Base-by-base conservation (phyloP, 2,329 filamentous ascomycete species). In the Pestalotiopsis sp. region DNA sequence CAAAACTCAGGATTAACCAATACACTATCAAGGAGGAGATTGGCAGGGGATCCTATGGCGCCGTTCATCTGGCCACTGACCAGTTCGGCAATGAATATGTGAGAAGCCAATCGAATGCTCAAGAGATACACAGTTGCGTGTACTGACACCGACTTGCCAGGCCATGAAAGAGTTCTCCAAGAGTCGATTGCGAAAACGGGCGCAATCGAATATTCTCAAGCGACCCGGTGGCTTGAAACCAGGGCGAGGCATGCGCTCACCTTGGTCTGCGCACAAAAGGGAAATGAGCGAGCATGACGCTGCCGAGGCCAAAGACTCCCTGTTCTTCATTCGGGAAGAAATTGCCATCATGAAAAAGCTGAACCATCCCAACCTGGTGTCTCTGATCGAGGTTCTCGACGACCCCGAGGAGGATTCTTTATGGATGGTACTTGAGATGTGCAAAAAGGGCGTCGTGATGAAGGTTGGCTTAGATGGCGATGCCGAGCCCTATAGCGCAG, bases 341-440 rank as follows among this genome's bases (percentile, higher is more conserved):
- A 96, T 98, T 75, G 96, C 96, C 69, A 97, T 98, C 78, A 98
- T 99, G 95, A 99, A 98, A 85, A 98, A 98, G 82, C 87, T 98
- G 61, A 91, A 98, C 77, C 96, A 99, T 77, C 92, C 91, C 36
- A 99, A 98, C 77, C 84, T 99, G n/a, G 95, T 98, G 14, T 91
- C 92, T 60, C 83, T 99, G 65, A 93, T 97, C 72, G 96, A 99
- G 81, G 96, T 99, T 3, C 84, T 99, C 65, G 96, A 98, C 78
- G 96, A 98, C 77, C 95, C 96, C 0, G 91, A 95, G 62, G 94
- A 98, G 77, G 96, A 99, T 80, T 97, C 95, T 3, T 83, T 99
- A 13, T 99, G 98, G 82, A 98, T 99, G 93, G 96, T 99, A 25
- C 87, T 99, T 80, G 96, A 99, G 80, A 97, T 98, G 93, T 99